phyloP scores from a whole-genome alignment of 2,329 filamentous ascomycete genomes.

The Myriosclerotinia curreyana region DNA sequence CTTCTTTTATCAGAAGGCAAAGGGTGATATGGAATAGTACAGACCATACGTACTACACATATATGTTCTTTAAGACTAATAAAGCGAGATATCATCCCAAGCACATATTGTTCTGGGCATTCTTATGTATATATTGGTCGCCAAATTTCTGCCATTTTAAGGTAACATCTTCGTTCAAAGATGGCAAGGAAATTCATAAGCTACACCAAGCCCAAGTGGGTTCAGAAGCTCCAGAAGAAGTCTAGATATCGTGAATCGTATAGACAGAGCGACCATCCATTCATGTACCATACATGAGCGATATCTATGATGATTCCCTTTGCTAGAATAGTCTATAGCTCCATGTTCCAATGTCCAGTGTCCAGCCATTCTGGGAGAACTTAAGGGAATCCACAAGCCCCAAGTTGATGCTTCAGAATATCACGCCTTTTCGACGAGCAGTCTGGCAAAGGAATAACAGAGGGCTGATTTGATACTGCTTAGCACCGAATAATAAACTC shows the following conservation, averaged over 20 bases:
- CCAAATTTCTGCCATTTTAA: background rate
- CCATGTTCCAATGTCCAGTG: too few species aligned
- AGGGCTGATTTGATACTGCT: conserved; percentile 1
- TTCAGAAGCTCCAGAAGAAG: background rate
- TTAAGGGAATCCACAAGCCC: background rate
- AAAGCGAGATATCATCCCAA: background rate
- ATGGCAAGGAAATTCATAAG: background rate
- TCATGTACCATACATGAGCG: background rate
- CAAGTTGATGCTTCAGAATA: background rate
- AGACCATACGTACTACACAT: background rate
- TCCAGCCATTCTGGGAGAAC: background rate
- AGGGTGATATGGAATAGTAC: background rate
- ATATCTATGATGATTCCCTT: background rate
- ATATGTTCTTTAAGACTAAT: background rate
- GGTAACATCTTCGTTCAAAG: background rate
- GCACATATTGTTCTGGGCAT: background rate
- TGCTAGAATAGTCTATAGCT: background rate
- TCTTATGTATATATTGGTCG: too few species aligned
- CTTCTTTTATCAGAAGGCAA: background rate
- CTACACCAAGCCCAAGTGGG: background rate
- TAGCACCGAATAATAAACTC: background rate
- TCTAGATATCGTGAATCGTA: background rate
- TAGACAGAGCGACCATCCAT: background rate
- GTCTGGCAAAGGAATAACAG: background rate
- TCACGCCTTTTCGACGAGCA: background rate